These are phyloP conservation scores for Rugonectria rugulosa DNA, from an alignment of 2,329 filamentous ascomycete genomes.

Conservation along the genomic window DNA sequence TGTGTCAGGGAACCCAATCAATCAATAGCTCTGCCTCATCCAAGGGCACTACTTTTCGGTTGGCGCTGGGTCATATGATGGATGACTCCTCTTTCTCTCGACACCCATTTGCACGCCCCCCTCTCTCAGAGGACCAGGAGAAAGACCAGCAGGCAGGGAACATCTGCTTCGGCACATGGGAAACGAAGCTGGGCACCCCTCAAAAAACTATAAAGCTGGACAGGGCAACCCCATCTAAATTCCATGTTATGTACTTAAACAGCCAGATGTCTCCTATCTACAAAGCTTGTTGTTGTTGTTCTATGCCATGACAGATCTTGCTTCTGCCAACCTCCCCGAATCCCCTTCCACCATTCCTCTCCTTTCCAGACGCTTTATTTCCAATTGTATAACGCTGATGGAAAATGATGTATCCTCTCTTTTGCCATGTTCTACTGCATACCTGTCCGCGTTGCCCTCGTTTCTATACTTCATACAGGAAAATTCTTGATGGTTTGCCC, in stretches of 20 bases:
- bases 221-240: conserved; percentile 33
- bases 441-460: conserved; percentile 20
- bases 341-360: conserved; percentile 23
- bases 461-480: conserved; percentile 25
- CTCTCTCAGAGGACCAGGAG: conserved; percentile 21
- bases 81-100: conserved; percentile 33
- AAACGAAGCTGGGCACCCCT: conserved; percentile 14
- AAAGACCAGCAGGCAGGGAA: conserved; percentile 22
- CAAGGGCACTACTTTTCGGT: conserved; percentile 20
- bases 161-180: conserved; percentile 4
- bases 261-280: conserved; percentile 37
- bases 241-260: conserved; percentile 36
- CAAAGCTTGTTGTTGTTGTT: conserved; percentile 29
- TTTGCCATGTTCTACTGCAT: conserved; percentile 27
- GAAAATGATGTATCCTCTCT: conserved; percentile 26
- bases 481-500: conserved; percentile 27
- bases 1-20: conserved; percentile 21
- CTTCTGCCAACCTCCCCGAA: conserved; percentile 24
- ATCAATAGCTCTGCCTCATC: conserved; percentile 35
- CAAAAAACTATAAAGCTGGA: conserved; percentile 40
- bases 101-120: conserved; percentile 5
- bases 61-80: conserved; percentile 32
- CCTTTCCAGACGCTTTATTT: conserved; percentile 23
- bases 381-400: conserved; percentile 20
- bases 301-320: conserved; percentile 22